Evolutionary conservation across 495 filamentous ascomycete species (phyloP).

Genomic region (Penicillium dipodomyicola): DNA sequence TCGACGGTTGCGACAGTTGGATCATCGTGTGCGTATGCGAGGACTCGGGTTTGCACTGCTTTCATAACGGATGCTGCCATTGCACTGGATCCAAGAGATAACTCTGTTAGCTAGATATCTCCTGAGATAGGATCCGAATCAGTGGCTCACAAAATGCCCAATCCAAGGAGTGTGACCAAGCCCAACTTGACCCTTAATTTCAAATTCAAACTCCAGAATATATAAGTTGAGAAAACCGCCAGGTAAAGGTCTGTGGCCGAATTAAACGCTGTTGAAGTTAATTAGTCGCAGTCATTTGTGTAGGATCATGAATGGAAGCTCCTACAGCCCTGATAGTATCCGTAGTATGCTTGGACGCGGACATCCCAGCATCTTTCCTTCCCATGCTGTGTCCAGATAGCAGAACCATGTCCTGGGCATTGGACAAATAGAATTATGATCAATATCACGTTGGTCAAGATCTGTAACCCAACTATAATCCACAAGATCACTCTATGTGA

Average conservation of each 20-base stretch:
- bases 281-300: background rate
- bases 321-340: constrained; percentile 42
- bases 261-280: constrained; percentile 35
- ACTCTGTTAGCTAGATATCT: background rate
- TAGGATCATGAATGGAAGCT: background rate
- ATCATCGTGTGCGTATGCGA: constrained; percentile 24
- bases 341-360: constrained; percentile 38
- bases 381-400: constrained; percentile 39
- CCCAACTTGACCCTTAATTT: constrained; percentile 44
- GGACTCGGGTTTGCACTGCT: constrained; percentile 28
- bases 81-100: constrained; percentile 15
- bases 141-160: constrained; percentile 44
- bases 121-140: background rate
- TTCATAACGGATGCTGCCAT: constrained; percentile 35
- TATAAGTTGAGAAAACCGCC: constrained; percentile 45
- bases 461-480: constrained; percentile 27
- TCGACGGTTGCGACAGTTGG: constrained; percentile 29
- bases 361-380: constrained; percentile 34
- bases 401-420: constrained; percentile 35
- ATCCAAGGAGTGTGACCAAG: constrained; percentile 42
- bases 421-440: constrained; percentile 40
- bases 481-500: constrained; percentile 35
- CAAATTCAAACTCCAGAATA: constrained; percentile 48
- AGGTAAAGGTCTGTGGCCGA: constrained; percentile 48
- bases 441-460: constrained; percentile 28